Evolutionary conservation across 1,139 yeast species (phyloP).

Genomic region (Kodamaea alishanica): DNA sequence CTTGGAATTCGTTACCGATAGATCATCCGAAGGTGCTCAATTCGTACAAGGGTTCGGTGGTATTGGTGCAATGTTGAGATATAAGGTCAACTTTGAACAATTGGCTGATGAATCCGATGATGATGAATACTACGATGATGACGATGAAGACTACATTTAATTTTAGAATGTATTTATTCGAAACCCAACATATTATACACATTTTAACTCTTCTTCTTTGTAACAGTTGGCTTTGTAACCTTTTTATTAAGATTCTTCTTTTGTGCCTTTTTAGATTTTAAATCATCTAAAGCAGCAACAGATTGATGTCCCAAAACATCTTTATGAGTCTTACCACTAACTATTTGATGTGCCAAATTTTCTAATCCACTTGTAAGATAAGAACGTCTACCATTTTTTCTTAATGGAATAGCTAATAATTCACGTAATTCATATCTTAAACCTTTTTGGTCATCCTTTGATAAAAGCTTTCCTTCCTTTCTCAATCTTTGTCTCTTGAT

Average conservation of each 20-base stretch:
- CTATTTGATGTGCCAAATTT: constrained; percentile 80
- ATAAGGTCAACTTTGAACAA: constrained; percentile 95
- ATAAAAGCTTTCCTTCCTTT: constrained; percentile 52
- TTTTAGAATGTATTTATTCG: neutral
- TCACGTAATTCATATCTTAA: constrained; percentile 55
- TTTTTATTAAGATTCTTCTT: constrained; percentile 6
- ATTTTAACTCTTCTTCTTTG: neutral
- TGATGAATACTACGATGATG: constrained; percentile 76
- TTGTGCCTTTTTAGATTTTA: constrained; percentile 37
- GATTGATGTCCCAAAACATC: constrained; percentile 68
- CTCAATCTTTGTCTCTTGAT: constrained; percentile 61
- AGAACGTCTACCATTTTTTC: constrained; percentile 66
- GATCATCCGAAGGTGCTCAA: constrained; percentile 97
- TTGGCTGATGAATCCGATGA: constrained; percentile 86
- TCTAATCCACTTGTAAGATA: constrained; percentile 83
- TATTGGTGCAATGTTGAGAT: constrained; percentile 92
- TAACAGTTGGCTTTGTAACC: constrained; percentile 11
- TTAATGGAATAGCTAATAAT: constrained; percentile 55
- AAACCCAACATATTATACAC: neutral
- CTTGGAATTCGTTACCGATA: constrained; percentile 92
- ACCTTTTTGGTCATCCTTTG: constrained; percentile 46
- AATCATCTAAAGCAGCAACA: constrained; percentile 66
- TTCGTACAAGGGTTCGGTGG: constrained; percentile 98
- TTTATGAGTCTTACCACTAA: constrained; percentile 67
- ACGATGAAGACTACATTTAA: constrained; percentile 55